Conservation (phyloP, 2,329 filamentous ascomycete genomes). For the Tolypocladium cylindrosporum region DNA sequence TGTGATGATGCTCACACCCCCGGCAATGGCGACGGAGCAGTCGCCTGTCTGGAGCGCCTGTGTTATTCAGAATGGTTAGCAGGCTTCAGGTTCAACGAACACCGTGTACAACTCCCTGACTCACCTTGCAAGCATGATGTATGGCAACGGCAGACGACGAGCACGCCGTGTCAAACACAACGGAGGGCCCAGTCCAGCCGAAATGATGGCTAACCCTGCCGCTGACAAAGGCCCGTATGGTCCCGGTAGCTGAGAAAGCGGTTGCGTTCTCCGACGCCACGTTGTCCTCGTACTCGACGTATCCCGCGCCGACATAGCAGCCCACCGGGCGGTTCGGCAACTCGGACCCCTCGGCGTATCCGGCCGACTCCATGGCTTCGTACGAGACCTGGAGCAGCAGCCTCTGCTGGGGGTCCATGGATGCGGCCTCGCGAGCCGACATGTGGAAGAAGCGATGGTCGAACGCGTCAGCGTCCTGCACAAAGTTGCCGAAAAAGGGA, state of each 20-base stretch:
- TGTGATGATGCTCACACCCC: slow-evolving; percentile 26
- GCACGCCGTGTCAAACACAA: slow-evolving; percentile 26
- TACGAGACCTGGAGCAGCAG: slow-evolving; percentile 22
- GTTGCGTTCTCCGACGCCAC: slow-evolving; percentile 12
- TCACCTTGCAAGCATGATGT: slow-evolving; percentile 16
- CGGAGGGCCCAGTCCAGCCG: slow-evolving; percentile 23
- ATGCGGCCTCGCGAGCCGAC: slow-evolving; percentile 12
- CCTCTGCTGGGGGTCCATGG: slow-evolving; percentile 22
- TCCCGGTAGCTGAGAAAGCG: slow-evolving; percentile 22
- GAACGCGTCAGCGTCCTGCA: slow-evolving; percentile 8
- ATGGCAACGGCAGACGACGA: slow-evolving; percentile 24
- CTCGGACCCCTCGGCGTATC: slow-evolving; percentile 4
- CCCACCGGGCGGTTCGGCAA: slow-evolving; percentile 7
- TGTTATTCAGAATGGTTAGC: not conserved
- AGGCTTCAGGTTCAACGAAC: no score
- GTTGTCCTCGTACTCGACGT: slow-evolving; percentile 14
- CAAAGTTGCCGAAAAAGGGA: slow-evolving; percentile 13
- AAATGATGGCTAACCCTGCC: slow-evolving; percentile 24
- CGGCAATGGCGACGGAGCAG: slow-evolving; percentile 21
- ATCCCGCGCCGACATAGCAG: slow-evolving; percentile 13
- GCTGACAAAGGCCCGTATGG: slow-evolving; percentile 18
- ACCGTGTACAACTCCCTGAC: not conserved
- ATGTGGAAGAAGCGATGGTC: slow-evolving; percentile 19
- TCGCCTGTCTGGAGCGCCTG: slow-evolving; percentile 16
- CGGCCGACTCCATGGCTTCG: slow-evolving; percentile 15